Evolutionary conservation across 108 stramenopile species (phyloP).

Genomic region (Pseudonitzschia pungens): DNA sequence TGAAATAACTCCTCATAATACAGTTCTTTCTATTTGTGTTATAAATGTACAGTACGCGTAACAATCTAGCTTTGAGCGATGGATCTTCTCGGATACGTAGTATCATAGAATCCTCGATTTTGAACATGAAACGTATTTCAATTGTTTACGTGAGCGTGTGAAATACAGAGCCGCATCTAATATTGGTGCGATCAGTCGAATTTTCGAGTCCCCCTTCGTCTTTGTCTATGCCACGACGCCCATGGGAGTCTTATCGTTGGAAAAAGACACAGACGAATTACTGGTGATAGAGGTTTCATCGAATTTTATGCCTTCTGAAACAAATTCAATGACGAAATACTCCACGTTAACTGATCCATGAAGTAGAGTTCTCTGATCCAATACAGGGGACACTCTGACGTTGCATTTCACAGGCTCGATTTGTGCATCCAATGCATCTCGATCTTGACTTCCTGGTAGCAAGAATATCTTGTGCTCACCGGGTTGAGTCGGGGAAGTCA

Average conservation of each 20-base stretch:
- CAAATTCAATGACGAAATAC: constrained; percentile 31
- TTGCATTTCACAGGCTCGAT: constrained; percentile 14
- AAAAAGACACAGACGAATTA: not conserved
- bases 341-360: constrained; percentile 18
- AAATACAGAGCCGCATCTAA: not conserved
- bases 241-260: constrained; percentile 11
- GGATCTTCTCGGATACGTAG: too few species aligned
- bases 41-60: not conserved
- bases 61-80: not conserved
- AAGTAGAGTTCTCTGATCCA: not conserved
- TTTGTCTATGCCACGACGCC: constrained; percentile 24
- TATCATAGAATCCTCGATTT: too few species aligned
- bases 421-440: not conserved
- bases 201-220: not conserved
- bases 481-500: constrained; percentile 18
- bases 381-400: constrained; percentile 22
- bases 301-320: constrained; percentile 6
- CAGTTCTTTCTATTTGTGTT: not conserved
- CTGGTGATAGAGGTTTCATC: constrained; percentile 5
- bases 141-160: not conserved
- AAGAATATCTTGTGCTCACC: constrained; percentile 14
- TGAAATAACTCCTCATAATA: not conserved
- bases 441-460: not conserved
- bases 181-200: not conserved
- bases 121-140: too few species aligned